These are phyloP conservation scores for Colletotrichum acutatum DNA, from an alignment of 2,329 filamentous ascomycete species.

Conservation along the genomic window DNA sequence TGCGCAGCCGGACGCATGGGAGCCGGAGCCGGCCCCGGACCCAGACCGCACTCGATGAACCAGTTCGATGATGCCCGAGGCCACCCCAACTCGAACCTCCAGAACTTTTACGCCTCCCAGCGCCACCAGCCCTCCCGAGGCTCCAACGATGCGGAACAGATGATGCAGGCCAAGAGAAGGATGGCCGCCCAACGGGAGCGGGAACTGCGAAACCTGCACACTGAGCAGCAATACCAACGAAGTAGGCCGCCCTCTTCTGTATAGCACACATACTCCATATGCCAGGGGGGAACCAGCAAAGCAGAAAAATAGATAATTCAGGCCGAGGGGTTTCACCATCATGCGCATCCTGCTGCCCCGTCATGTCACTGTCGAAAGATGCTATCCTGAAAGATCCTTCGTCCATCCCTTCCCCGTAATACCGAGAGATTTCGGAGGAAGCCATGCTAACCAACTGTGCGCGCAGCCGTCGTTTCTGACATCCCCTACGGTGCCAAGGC, in stretches of 20 bases:
- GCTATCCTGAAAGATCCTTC: constrained; percentile 30
- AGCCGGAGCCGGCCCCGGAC: constrained; percentile 64
- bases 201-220: constrained; percentile 99
- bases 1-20: constrained; percentile 74
- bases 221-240: constrained; percentile 99
- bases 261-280: constrained; percentile 67
- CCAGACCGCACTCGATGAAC: constrained; percentile 85
- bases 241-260: constrained; percentile 88
- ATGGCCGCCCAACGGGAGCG: constrained; percentile 99
- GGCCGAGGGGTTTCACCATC: constrained; percentile 36
- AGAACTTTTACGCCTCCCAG: constrained; percentile 94
- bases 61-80: constrained; percentile 81
- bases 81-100: constrained; percentile 81
- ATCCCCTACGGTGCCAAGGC: constrained; percentile 70
- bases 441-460: constrained; percentile 34
- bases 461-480: constrained; percentile 35
- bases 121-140: constrained; percentile 88
- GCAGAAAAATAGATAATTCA: constrained; percentile 49
- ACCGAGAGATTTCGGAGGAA: constrained; percentile 28
- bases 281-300: constrained; percentile 47
- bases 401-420: constrained; percentile 33
- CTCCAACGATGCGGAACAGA: constrained; percentile 92
- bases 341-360: constrained; percentile 36
- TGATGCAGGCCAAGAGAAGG: constrained; percentile 98
- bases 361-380: constrained; percentile 37